phyloP scores from a whole-genome alignment of 352 stramenopile species.

The Phytophthora quininea region DNA sequence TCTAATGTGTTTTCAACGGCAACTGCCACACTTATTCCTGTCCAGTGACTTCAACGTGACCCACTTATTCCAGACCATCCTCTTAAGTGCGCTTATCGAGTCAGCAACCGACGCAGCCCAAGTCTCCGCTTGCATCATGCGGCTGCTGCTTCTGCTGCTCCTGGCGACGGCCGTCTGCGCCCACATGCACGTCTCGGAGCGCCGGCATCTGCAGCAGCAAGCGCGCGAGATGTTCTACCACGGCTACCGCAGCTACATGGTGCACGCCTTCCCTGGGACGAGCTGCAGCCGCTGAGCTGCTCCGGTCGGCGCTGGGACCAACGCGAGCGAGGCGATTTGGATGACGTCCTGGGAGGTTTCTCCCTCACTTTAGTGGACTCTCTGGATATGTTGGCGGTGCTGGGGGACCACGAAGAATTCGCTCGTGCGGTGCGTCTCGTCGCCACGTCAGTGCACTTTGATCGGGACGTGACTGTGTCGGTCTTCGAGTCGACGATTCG shows the following conservation, averaged over 20 bases:
- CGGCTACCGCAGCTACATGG: conserved; percentile 88
- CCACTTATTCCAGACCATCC: not conserved
- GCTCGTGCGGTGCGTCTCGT: conserved; percentile 68
- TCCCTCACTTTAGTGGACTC: conserved; percentile 89
- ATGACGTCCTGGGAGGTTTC: conserved; percentile 85
- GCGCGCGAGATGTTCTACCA: conserved; percentile 91
- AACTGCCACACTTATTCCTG: not conserved
- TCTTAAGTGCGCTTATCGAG: not conserved
- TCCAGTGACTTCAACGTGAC: not conserved
- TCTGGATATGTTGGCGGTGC: conserved; percentile 88
- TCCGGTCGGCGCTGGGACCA: conserved; percentile 78
- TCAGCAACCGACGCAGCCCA: no score
- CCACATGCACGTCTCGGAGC: conserved; percentile 77
- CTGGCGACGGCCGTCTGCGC: conserved; percentile 9
- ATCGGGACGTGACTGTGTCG: conserved; percentile 90
- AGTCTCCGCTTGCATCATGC: conserved; percentile 9
- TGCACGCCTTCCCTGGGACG: conserved; percentile 87
- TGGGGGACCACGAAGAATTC: conserved; percentile 87
- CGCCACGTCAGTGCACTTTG: conserved; percentile 67
- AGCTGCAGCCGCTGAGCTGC: conserved; percentile 87
- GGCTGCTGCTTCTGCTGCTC: conserved; percentile 24
- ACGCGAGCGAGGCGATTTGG: conserved; percentile 81
- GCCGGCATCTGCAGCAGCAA: conserved; percentile 68
- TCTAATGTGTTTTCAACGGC: conserved; percentile 22
- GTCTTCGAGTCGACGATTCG: conserved; percentile 95